Evolutionary conservation across 352 stramenopile genomes (phyloP).

Genomic region (Thalassiosira ordinaria): DNA sequence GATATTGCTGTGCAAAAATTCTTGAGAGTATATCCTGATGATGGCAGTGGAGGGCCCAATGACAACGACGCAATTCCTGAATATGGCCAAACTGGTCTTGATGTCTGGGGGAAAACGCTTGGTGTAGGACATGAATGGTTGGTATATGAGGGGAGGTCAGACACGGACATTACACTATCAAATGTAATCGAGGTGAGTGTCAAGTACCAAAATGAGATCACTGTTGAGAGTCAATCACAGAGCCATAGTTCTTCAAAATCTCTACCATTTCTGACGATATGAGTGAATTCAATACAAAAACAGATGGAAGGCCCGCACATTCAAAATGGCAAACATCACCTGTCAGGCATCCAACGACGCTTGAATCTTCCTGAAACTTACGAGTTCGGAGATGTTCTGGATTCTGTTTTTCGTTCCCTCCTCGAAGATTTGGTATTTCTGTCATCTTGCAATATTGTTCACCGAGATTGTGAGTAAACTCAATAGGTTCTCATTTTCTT

Average conservation of each 20-base stretch:
- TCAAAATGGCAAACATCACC: conserved; percentile 52
- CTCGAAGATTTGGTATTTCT: conserved; percentile 66
- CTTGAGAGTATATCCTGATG: conserved; percentile 45
- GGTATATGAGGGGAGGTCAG: conserved; percentile 49
- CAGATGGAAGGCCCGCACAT: conserved; percentile 1
- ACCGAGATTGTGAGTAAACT: conserved; percentile 72
- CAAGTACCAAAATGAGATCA: too few species aligned
- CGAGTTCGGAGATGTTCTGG: conserved; percentile 71
- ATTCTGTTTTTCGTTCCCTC: conserved; percentile 53
- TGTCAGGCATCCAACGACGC: conserved; percentile 49
- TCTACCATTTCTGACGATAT: too few species aligned
- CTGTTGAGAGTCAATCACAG: too few species aligned
- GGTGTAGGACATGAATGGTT: conserved; percentile 64
- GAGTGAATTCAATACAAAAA: too few species aligned
- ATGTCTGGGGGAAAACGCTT: conserved; percentile 43
- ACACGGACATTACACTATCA: conserved; percentile 47
- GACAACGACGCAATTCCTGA: conserved; percentile 20
- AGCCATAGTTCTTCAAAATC: too few species aligned
- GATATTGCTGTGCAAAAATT: conserved; percentile 37
- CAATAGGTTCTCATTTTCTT: too few species aligned
- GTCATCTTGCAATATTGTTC: conserved; percentile 68
- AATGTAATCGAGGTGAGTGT: conserved; percentile 59
- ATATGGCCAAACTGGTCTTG: conserved; percentile 22
- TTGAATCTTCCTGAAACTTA: conserved; percentile 52
- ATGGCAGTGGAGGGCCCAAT: conserved; percentile 38